A percentile compares a stretch with the other conserved stretches of the same genome.
These are phyloP conservation scores for Trichoderma semiorbis DNA, from an alignment of 2,329 filamentous ascomycete genomes.

Conservation along the genomic window DNA sequence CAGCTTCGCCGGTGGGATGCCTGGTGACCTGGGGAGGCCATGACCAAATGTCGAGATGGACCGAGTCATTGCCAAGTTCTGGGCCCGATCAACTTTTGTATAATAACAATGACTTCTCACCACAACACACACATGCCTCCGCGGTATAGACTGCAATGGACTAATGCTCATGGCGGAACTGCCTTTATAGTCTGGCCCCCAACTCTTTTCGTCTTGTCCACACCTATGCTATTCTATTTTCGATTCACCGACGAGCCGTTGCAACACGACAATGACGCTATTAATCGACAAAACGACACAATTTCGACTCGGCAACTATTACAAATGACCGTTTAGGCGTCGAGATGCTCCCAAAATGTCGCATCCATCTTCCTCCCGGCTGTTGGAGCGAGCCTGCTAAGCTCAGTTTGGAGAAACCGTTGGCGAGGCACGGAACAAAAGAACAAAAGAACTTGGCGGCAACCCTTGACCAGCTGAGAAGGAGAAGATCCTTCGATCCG, in stretches of 20 bases:
- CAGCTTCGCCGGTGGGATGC: not conserved
- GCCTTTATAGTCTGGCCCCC: not conserved
- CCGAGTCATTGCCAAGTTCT: not conserved
- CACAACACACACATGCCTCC: not conserved
- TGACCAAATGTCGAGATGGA: not conserved
- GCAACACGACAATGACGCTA: not conserved
- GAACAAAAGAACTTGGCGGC: not conserved
- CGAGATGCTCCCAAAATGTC: not conserved
- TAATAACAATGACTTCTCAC: not conserved
- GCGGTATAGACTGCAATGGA: not conserved
- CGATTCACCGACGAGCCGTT: not conserved
- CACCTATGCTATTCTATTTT: not conserved
- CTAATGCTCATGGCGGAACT: not conserved
- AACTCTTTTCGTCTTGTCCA: not conserved
- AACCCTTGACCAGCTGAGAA: slow-evolving; percentile 13
- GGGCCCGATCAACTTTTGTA: not conserved
- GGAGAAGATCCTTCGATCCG: not conserved
- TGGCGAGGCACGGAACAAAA: not conserved
- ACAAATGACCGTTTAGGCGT: not conserved
- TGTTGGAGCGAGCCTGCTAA: not conserved
- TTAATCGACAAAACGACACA: not conserved
- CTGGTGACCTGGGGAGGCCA: not conserved
- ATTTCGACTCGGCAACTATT: not conserved
- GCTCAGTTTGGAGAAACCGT: not conserved
- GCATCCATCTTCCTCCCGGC: not conserved